Evolutionary conservation across 371 early-diverging fungal species (phyloP), one percentile per base, ranked within the genome.

Genomic region (Sporodiniella umbellata): DNA sequence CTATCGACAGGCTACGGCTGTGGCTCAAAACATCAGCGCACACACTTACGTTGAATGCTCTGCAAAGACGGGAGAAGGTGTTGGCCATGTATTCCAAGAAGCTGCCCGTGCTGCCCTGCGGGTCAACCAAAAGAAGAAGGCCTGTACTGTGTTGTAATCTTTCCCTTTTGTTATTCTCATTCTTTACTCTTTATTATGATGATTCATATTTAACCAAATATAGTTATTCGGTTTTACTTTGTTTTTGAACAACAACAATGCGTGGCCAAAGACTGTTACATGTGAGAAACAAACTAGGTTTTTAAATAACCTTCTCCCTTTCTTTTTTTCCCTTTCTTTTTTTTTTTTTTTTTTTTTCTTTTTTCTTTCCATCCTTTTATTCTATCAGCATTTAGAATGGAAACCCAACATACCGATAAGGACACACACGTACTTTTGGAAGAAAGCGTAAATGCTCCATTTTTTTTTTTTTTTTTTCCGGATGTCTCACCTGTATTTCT

Each of bases 41-140:
- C 72, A 74, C 66, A 79, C 78, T 58, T 87, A 85, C 65, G 50
- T 88, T 35, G 90, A 88, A 60, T 90, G 90, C 64, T 75, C 75
- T 56, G 88, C 90, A 30, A 73, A 75, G 51, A 71, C 70, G 17
- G 79, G 83, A 24, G 82, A 87, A 54, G 80, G 83, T 47, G 87
- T 90, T 23, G 66, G 71, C 51, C 85, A 86, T 43, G 88, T 90
- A 17, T 85, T 88, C 72, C 83, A 83, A 54, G 72, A 78, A 48
- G 86, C 86, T 14, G 82, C 72, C 4, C 64, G 60, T 3, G 86
- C 75, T 18, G 78, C 69, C 40, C 72, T 63, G 37, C 82, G 42
- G 40, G 80, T 81, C n/a, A 79, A 42, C 51, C 50, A 51, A 30
- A 51, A 43, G 15, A 43, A 43, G 43, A 43, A 42, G 45, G 45